Base-by-base conservation (phyloP, 2,329 filamentous ascomycete species). In the Penicillium sclerotiorum region DNA sequence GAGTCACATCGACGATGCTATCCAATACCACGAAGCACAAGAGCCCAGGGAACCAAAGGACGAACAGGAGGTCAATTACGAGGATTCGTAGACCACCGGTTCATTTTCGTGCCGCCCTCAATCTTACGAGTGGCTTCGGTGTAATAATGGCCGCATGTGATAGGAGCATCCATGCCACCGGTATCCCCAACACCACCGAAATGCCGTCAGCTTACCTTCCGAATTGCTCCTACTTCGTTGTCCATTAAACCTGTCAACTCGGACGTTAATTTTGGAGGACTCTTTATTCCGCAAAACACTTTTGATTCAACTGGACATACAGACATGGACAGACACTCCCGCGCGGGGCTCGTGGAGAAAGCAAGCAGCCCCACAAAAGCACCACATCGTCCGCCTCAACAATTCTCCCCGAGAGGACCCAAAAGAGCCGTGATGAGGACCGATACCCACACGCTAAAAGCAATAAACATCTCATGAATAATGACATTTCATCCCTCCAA, bases 1-100 rank as follows among this genome's bases (percentile, higher is more conserved):
- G 60, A 95, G 90, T 77, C 90, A 95, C 73, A 94, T 96, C 61
- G 92, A 96, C 69, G 90, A 96, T 73, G 89, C 89, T 22, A 94
- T 95, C 58, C 92, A 96, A 69, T 96, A 84, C 70, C 89, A 95
- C 66, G 92, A 96, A 70, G 89, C 91, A 11, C 92, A 96, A 68
- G 92, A 96, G 71, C 92, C 92, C 8, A 86, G 83, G 62, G 92
- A 96, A 69, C 87, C 90, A 5, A 81, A 82, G 47, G 87, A 90
- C 55, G 80, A 82, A 40, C 77, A 81, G 52, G 81, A 84, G 30
- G 74, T 77, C 46, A 73, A 78, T 32, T 78, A 72, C 63, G 74
- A 77, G 54, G 74, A 77, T 50, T 62, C 61, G 63, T 52, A 47
- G 50, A 45, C 63, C 45, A 58, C 11, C 21, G n/a, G 43, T 46